These are phyloP conservation scores for Diversispora eburnea DNA, from an alignment of 192 early-diverging fungal genomes.

Conservation along the genomic window DNA sequence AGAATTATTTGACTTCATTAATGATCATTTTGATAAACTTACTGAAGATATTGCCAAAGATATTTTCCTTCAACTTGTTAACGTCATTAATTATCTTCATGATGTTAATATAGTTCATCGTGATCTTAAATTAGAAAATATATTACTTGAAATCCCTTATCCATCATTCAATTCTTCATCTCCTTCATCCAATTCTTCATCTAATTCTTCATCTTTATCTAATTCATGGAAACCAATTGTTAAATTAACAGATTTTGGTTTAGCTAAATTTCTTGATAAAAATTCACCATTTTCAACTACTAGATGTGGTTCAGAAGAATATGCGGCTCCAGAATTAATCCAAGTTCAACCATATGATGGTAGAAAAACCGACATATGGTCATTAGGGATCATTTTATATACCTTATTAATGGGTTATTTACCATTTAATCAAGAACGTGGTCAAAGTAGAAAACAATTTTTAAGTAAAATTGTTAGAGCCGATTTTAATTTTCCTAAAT, in stretches of 20 bases:
- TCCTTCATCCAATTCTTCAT: too few relatives aligned
- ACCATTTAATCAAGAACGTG: conserved; percentile 69
- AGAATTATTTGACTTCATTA: conserved; percentile 72
- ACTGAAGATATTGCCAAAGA: conserved; percentile 45
- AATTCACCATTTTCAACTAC: conserved; percentile 44
- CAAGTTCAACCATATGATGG: conserved; percentile 63
- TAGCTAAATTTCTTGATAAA: conserved; percentile 50
- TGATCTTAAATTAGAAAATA: conserved; percentile 65
- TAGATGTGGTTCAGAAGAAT: conserved; percentile 73
- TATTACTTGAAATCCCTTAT: conserved; percentile 31
- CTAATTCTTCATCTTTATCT: not conserved
- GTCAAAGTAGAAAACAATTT: conserved; percentile 46
- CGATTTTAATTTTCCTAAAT: conserved; percentile 58
- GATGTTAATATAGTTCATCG: conserved; percentile 59
- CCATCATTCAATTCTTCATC: too few relatives aligned
- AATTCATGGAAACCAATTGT: conserved; percentile 35
- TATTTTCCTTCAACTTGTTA: conserved; percentile 56
- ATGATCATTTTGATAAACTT: conserved; percentile 38
- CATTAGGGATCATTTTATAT: conserved; percentile 74
- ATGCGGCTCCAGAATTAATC: conserved; percentile 73
- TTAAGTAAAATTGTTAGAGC: conserved; percentile 60
- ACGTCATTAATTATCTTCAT: conserved; percentile 63
- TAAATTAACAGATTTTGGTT: conserved; percentile 67
- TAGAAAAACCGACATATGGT: conserved; percentile 73
- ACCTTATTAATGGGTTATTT: conserved; percentile 68